phyloP scores from a whole-genome alignment of 495 filamentous ascomycete species.

The Lasiosphaeria hispida region DNA sequence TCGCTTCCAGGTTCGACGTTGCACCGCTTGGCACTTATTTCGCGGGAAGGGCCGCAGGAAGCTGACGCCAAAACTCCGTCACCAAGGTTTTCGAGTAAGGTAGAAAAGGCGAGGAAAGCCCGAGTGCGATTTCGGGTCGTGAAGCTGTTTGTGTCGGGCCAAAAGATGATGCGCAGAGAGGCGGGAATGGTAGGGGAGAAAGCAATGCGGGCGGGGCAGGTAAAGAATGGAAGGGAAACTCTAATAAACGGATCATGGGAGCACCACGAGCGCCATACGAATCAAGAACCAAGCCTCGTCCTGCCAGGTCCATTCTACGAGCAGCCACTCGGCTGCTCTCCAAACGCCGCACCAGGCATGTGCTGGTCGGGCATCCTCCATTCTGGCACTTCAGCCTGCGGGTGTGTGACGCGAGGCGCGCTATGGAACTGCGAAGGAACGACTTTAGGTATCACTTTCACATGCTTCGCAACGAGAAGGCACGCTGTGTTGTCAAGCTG shows the following conservation, averaged over 20 bases:
- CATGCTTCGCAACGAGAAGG: slow-evolving; percentile 1
- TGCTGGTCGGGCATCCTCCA: neutral
- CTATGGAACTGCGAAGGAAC: neutral
- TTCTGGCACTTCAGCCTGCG: neutral
- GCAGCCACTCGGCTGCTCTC: no score
- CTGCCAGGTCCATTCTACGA: no score
- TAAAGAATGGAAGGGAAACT: no score
- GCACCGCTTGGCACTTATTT: slow-evolving; percentile 5
- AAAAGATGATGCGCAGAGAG: no score
- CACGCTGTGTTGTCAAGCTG: slow-evolving; percentile 2
- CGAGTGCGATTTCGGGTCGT: no score
- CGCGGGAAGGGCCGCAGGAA: slow-evolving; percentile 7
- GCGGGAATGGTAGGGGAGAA: no score
- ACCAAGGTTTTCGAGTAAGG: neutral
- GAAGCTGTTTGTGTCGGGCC: no score
- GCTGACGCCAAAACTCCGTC: neutral
- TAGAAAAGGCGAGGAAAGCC: neutral
- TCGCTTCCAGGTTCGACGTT: slow-evolving; percentile 1
- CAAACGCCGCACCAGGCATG: no score
- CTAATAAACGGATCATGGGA: no score
- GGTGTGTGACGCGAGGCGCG: neutral
- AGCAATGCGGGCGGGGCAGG: no score
- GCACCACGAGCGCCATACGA: no score
- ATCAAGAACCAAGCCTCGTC: no score
- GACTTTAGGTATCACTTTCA: neutral